Base-by-base conservation (phyloP, 306 rosid genomes). In the Castanea mollissima region DNA sequence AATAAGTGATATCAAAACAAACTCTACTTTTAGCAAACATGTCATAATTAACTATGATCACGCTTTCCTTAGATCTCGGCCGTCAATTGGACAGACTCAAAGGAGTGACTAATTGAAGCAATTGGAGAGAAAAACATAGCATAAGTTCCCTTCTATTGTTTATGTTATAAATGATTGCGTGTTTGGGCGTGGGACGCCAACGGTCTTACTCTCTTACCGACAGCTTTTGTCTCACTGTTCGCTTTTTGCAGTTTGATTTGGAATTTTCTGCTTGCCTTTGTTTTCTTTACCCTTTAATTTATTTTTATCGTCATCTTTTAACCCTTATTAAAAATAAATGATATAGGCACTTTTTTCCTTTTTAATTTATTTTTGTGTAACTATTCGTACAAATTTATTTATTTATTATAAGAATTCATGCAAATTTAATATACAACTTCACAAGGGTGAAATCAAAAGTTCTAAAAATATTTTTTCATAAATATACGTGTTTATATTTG, bases 171-270 rank as follows among this genome's bases (percentile, higher is more conserved):
- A 74, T 73, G 77, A 57, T 81, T 78, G 82, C 82, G 84, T 85
- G 82, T 44, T 73, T 55, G 23, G 77, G 54, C 75, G 34, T 49
- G 82, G 80, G 31, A 69, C 60, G 88, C 86, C 90, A 86, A 89
- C 87, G 88, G 86, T 84, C 92, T 73, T 75, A 69, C 86, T 84
- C 84, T 84, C 92, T 75, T 78, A 69, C 86, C 78, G 87, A 89
- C 88, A 82, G 81, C 85, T 81, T 83, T 85, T 77, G 77, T 34
- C 76, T 73, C 71, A 51, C 79, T 80, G 81, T 73, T 82, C n/a
- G 81, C 92, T 86, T 89, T 86, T 78, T 83, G 70, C 85, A 76
- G 65, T 60, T 49, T 2, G 0, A 49, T 65, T 29, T 56, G 69
- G 83, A 72, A 31, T 55, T 80, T 73, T 76, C 82, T 70, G 71